phyloP scores from a whole-genome alignment of 225 moss, liverwort and hornwort species.

The Thuidium tamariscinum region DNA sequence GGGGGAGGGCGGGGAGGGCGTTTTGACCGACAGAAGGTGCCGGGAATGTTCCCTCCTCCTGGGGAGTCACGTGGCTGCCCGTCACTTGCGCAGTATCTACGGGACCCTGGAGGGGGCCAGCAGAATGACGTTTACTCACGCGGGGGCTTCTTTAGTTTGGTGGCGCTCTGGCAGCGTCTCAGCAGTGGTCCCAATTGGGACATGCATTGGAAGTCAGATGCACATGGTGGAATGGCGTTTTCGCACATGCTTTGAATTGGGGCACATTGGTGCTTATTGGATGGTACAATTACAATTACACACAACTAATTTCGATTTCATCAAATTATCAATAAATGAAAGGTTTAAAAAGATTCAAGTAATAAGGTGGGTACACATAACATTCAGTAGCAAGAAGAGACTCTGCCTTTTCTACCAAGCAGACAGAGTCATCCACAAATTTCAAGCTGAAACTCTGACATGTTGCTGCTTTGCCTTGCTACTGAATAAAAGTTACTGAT shows the following conservation, averaged over 20 bases:
- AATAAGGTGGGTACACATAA: too few species aligned
- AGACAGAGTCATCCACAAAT: too few species aligned
- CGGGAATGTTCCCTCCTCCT: fast-evolving
- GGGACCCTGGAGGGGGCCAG: too few species aligned
- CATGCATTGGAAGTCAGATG: not conserved
- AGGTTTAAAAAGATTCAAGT: too few species aligned
- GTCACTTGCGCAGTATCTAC: not conserved
- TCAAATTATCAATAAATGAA: not conserved
- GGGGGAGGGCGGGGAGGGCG: too few species aligned
- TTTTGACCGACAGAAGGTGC: not conserved
- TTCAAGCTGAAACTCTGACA: too few species aligned
- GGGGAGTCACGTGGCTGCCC: not conserved
- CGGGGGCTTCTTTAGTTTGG: not conserved
- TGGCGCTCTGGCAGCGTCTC: not conserved
- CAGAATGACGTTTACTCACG: too few species aligned
- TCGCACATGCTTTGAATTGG: not conserved
- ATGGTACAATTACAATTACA: too few species aligned
- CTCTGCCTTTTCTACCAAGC: too few species aligned
- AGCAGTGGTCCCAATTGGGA: not conserved
- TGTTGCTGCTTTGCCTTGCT: too few species aligned
- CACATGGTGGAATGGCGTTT: not conserved
- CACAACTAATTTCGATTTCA: not conserved
- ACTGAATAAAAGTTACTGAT: too few species aligned
- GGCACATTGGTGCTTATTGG: not conserved
- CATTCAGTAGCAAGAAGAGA: too few species aligned